Percentiles rank a stretch among this genome's conserved stretches.
phyloP scores from a whole-genome alignment of 2,329 filamentous ascomycete species.

The Epichloe aotearoae region DNA sequence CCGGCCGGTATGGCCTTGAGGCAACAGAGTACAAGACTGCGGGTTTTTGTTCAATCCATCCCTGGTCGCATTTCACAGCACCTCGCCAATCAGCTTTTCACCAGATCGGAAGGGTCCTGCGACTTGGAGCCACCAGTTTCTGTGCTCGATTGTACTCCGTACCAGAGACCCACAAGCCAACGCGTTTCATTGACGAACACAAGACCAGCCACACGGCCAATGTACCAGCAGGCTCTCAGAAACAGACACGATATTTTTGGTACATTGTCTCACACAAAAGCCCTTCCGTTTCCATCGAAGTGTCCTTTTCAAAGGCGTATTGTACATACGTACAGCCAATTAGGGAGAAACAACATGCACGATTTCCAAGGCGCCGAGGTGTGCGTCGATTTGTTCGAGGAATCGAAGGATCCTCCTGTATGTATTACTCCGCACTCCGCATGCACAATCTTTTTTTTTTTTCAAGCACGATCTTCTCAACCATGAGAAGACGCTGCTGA shows the following conservation, averaged over 20 bases:
- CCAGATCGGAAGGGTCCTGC: neutral
- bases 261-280: slow-evolving; percentile 8
- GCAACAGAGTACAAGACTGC: no score
- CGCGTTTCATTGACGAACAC: slow-evolving; percentile 25
- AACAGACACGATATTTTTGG: slow-evolving; percentile 9
- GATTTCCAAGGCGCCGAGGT: neutral
- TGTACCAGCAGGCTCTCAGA: slow-evolving; percentile 3
- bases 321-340: neutral
- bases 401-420: no score
- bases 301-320: neutral
- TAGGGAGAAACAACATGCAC: neutral
- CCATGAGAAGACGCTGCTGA: neutral
- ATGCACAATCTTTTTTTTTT: neutral
- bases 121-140: neutral
- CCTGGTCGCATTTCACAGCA: neutral
- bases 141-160: neutral
- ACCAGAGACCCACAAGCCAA: slow-evolving; percentile 15
- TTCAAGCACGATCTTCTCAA: no score
- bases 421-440: neutral
- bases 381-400: no score
- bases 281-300: neutral
- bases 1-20: no score
- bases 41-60: no score
- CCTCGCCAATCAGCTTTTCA: neutral
- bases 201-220: slow-evolving; percentile 21